Base-by-base conservation (phyloP, 1,139 yeast genomes). In the Pichia sp. region DNA sequence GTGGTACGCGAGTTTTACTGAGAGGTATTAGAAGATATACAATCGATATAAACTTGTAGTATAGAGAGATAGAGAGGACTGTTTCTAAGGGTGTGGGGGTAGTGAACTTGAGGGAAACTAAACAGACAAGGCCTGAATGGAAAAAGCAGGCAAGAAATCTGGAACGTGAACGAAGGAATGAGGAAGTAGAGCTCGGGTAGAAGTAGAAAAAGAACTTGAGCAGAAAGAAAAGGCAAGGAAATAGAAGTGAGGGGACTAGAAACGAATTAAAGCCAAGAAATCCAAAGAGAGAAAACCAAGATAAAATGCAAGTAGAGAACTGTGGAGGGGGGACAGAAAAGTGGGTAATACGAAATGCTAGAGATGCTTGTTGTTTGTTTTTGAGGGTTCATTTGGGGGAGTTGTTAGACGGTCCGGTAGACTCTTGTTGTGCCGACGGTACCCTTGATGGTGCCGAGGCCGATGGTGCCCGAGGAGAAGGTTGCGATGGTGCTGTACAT, bases 381-480 rank as follows among this genome's bases (percentile, higher is more conserved):
- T 10, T 30, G 30, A 45, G n/a, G 10, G 16, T 36, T 36, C 40
- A 36, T 36, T 12, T 10, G 3, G 40, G 7, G 40, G n/a, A 36
- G n/a, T 6, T 6, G n/a, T 36, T 16, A 36, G 14, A 14, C 40
- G 6, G 38, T 41, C 16, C 49, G 58, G 64, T 83, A 83, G 1
- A 66, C 58, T 64, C 82, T 75, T n/a, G 78, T 67, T 0, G 71
- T 69, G 2, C 93, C 95, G 8, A 85, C 79, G 0, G 73, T 63
- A 1, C 90, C 91, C 3, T 75, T 63, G 36, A 82, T 66, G 0
- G 79, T 69, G 1, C 87, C 87, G 49, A 84, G 65, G 0, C 90
- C 90, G 50, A 84, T 72, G 2, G 76, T 58, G 0, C 90, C 91
- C 0, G 77, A 59, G 2, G 75, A 64, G 2, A 80, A 80, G 0